Conservation (phyloP, 2,329 filamentous ascomycete species). For the Malbranchea zuffiana region DNA sequence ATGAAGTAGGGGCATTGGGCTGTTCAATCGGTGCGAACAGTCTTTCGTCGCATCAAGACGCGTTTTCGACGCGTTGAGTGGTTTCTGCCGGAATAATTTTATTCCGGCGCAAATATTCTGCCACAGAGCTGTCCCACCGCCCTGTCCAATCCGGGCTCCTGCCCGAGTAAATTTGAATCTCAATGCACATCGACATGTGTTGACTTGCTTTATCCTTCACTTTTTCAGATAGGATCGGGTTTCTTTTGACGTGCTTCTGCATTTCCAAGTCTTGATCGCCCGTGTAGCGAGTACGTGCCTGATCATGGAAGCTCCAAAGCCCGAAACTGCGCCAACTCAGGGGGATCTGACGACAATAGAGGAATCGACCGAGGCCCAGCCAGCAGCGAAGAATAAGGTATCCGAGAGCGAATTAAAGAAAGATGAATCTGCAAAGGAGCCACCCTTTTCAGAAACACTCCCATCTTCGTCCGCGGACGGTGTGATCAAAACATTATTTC, state of each 20-base stretch:
- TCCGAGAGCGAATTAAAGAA: not conserved
- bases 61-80: conserved; percentile 8
- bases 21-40: too few species aligned
- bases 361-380: not conserved
- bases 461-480: conserved; percentile 31
- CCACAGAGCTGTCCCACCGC: too few species aligned
- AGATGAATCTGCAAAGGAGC: not conserved
- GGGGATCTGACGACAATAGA: not conserved
- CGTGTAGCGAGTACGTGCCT: too few species aligned
- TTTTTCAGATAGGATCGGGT: too few species aligned
- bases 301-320: conserved; percentile 3
- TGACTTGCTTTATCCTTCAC: too few species aligned
- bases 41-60: too few species aligned
- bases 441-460: conserved; percentile 18
- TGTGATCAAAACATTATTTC: conserved; percentile 47
- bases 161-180: too few species aligned
- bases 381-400: not conserved
- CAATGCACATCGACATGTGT: too few species aligned
- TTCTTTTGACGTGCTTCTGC: too few species aligned
- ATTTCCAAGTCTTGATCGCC: too few species aligned
- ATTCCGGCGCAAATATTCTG: too few species aligned
- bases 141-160: too few species aligned
- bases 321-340: not conserved
- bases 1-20: not conserved
- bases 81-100: conserved; percentile 4